Evolutionary conservation across 2,329 filamentous ascomycete genomes (phyloP).

Genomic region (Drechslerella coelobrocha): DNA sequence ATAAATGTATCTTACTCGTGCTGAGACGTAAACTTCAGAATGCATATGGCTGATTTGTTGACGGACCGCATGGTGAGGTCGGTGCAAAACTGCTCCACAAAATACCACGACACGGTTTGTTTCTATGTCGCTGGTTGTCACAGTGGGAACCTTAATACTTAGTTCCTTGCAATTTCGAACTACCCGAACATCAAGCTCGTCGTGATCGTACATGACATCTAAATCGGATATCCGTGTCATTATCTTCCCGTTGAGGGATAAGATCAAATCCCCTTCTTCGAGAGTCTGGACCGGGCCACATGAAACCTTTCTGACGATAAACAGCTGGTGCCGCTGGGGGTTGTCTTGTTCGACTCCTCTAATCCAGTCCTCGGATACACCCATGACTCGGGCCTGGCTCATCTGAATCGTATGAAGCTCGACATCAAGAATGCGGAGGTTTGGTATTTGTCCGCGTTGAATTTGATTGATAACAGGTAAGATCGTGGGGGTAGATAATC

Average conservation of each 20-base stretch:
- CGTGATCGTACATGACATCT: slow-evolving; percentile 93
- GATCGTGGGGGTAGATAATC: slow-evolving; percentile 84
- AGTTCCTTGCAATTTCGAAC: slow-evolving; percentile 84
- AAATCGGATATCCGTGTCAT: slow-evolving; percentile 92
- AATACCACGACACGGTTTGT: slow-evolving; percentile 91
- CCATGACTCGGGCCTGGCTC: slow-evolving; percentile 96
- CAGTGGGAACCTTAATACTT: slow-evolving; percentile 77
- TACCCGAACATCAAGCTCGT: slow-evolving; percentile 80
- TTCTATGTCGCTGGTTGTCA: slow-evolving; percentile 87
- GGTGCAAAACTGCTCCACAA: slow-evolving; percentile 91
- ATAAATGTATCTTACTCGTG: slow-evolving; percentile 63
- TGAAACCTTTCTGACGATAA: slow-evolving; percentile 94
- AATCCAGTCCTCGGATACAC: slow-evolving; percentile 95
- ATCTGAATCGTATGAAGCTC: slow-evolving; percentile 96
- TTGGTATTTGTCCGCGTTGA: slow-evolving; percentile 77
- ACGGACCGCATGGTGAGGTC: slow-evolving; percentile 91
- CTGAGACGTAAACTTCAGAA: slow-evolving; percentile 94
- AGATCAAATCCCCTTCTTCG: slow-evolving; percentile 87
- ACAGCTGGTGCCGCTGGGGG: slow-evolving; percentile 90
- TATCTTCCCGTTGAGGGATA: slow-evolving; percentile 87
- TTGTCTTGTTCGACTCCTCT: slow-evolving; percentile 86
- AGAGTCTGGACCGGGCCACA: slow-evolving; percentile 71
- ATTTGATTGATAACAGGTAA: slow-evolving; percentile 88
- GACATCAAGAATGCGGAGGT: slow-evolving; percentile 87
- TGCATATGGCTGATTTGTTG: slow-evolving; percentile 97